Percentiles rank a stretch among this genome's conserved stretches.
Evolutionary conservation across 1,284 basidiomycete species (phyloP).

Genomic region (Tylopilus microsporus): DNA sequence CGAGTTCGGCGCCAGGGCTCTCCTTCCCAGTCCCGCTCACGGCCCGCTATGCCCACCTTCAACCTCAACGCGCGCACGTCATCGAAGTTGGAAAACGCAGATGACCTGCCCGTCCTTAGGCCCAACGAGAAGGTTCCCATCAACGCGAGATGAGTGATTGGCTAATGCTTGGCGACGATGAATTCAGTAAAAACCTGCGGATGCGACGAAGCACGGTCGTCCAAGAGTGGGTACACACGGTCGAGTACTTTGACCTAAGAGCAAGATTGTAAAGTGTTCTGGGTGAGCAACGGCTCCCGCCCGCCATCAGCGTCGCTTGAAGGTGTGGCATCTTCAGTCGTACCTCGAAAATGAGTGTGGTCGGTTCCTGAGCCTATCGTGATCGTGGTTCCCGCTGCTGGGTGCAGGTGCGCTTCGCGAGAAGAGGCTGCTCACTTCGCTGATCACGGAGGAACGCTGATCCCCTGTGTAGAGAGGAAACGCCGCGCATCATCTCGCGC

Average conservation of each 20-base stretch:
- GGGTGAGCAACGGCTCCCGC: background rate
- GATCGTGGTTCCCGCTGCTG: constrained; percentile 21
- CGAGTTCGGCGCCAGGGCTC: constrained; percentile 7
- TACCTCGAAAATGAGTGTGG: constrained; percentile 11
- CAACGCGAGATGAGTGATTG: constrained; percentile 55
- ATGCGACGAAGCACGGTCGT: background rate
- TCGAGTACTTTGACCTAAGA: constrained; percentile 55
- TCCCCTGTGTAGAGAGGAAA: constrained; percentile 16
- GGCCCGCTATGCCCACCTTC: background rate
- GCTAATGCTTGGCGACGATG: constrained; percentile 42
- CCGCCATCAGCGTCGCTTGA: constrained; percentile 1
- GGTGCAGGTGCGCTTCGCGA: constrained; percentile 61
- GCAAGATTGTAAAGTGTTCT: constrained; percentile 20
- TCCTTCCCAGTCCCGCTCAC: constrained; percentile 3
- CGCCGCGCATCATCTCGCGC: constrained; percentile 2
- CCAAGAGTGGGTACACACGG: constrained; percentile 36
- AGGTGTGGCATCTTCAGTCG: constrained; percentile 11
- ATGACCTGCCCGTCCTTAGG: constrained; percentile 58
- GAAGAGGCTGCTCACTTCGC: constrained; percentile 34
- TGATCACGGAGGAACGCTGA: constrained; percentile 17
- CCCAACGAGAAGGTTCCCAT: constrained; percentile 59
- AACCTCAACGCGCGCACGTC: constrained; percentile 23
- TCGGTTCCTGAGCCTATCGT: constrained; percentile 8
- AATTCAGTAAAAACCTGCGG: constrained; percentile 44
- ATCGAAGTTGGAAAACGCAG: constrained; percentile 33